These are phyloP conservation scores for Wickerhamiella azyma DNA, from an alignment of 805 yeast species.

Conservation along the genomic window DNA sequence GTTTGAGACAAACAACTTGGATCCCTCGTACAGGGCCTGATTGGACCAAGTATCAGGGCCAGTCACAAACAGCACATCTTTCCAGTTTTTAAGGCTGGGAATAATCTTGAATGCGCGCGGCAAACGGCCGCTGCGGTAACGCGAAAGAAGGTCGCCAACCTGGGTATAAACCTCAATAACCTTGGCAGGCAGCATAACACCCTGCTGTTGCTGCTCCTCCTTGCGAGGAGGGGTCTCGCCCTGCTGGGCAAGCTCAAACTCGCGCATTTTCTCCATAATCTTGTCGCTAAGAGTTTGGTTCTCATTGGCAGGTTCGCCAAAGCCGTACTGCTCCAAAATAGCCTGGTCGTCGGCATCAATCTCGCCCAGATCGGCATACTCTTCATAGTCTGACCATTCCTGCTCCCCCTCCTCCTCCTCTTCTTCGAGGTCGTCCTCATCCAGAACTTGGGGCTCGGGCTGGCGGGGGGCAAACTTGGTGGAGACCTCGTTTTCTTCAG, in stretches of 20 bases:
- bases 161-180: conserved; percentile 90
- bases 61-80: conserved; percentile 83
- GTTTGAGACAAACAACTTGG: conserved; percentile 84
- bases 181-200: conserved; percentile 85
- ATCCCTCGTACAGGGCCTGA: conserved; percentile 87
- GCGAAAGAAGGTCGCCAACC: conserved; percentile 72
- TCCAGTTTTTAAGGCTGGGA: conserved; percentile 90
- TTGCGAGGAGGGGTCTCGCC: conserved; percentile 13
- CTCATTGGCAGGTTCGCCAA: conserved; percentile 8
- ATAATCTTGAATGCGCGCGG: conserved; percentile 94
- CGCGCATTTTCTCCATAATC: conserved; percentile 78
- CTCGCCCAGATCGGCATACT: conserved; percentile 37
- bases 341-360: conserved; percentile 74
- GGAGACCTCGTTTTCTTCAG: conserved; percentile 32
- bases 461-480: conserved; percentile 21
- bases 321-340: conserved; percentile 57
- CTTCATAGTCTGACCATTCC: conserved; percentile 31
- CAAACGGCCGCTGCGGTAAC: conserved; percentile 89
- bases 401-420: conserved; percentile 34
- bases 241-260: conserved; percentile 29
- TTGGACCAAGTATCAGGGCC: conserved; percentile 92
- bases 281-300: conserved; percentile 59
- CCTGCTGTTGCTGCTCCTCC: conserved; percentile 33
- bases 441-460: conserved; percentile 28
- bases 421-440: conserved; percentile 42